Percentiles rank a stretch among this genome's conserved stretches.
Conservation (phyloP, 345 rosid genomes). For the Draba incana region DNA sequence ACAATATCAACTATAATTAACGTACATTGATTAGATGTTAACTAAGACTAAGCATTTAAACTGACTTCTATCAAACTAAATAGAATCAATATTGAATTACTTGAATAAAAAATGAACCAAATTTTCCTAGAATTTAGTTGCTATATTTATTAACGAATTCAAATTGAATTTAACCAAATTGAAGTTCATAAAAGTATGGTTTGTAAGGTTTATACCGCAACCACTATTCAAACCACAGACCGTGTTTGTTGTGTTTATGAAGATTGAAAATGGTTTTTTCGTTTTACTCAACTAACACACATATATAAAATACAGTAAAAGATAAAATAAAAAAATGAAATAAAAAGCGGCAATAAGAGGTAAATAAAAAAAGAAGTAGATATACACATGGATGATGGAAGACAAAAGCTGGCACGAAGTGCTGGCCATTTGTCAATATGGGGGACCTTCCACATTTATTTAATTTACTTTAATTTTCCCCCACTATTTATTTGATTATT, state of each 20-base stretch:
- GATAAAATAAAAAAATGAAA: neutral
- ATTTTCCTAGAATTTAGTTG: neutral
- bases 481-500: neutral
- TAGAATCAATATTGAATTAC: neutral
- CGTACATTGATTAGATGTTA: too few relatives aligned
- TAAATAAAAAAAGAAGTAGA: constrained; percentile 6
- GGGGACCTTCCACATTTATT: constrained; percentile 18
- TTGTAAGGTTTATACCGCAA: neutral
- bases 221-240: neutral
- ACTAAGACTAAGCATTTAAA: neutral
- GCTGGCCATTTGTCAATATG: constrained; percentile 44
- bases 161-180: neutral
- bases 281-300: neutral
- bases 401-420: constrained; percentile 44
- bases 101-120: too few relatives aligned
- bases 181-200: neutral
- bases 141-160: neutral
- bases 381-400: constrained; percentile 42
- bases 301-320: neutral
- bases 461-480: neutral
- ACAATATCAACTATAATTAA: too few relatives aligned
- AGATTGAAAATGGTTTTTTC: neutral
- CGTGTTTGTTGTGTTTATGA: constrained; percentile 18
- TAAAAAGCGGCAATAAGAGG: constrained; percentile 12
- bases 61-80: neutral